Conservation (phyloP, 2,329 filamentous ascomycete species). For the Verticillium tricorpus region DNA sequence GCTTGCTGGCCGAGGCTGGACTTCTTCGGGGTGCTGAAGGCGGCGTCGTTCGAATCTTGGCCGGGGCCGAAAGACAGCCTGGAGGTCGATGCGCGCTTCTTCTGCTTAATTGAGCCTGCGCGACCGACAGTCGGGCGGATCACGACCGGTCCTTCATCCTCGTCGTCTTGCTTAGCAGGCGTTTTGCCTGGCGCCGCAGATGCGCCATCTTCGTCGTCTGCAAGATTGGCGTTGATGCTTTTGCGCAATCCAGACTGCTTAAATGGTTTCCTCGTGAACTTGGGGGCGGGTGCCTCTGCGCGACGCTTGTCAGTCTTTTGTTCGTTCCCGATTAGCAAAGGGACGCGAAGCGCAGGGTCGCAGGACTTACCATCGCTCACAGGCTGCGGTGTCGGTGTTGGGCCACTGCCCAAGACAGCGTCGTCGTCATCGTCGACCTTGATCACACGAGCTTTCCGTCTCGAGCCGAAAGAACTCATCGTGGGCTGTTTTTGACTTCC, state of each 20-base stretch:
- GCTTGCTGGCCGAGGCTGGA: constrained; percentile 58
- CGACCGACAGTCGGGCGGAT: constrained; percentile 43
- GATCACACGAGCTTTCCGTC: constrained; percentile 73
- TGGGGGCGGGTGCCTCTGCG: constrained; percentile 5
- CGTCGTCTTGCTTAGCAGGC: constrained; percentile 27
- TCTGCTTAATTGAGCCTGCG: constrained; percentile 50
- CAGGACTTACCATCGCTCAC: constrained; percentile 32
- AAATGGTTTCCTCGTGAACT: constrained; percentile 42
- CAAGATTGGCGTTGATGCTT: constrained; percentile 40
- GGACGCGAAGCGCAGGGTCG: constrained; percentile 9
- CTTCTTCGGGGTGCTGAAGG: constrained; percentile 58
- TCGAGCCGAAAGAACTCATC: constrained; percentile 53
- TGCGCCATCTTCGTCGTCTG: constrained; percentile 21
- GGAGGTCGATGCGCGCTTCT: constrained; percentile 62
- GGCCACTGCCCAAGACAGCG: not conserved
- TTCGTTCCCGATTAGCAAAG: constrained; percentile 18
- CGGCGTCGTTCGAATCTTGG: constrained; percentile 48
- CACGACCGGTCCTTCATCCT: constrained; percentile 42
- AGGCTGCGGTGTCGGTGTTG: constrained; percentile 16
- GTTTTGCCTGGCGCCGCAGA: constrained; percentile 13
- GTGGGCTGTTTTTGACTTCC: constrained; percentile 8
- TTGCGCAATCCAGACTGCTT: constrained; percentile 56
- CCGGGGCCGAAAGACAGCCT: constrained; percentile 72
- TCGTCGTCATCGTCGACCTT: constrained; percentile 65
- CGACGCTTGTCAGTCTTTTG: constrained; percentile 11